phyloP scores from a whole-genome alignment of 1,284 basidiomycete genomes.

The Cystobasidium pallidum region DNA sequence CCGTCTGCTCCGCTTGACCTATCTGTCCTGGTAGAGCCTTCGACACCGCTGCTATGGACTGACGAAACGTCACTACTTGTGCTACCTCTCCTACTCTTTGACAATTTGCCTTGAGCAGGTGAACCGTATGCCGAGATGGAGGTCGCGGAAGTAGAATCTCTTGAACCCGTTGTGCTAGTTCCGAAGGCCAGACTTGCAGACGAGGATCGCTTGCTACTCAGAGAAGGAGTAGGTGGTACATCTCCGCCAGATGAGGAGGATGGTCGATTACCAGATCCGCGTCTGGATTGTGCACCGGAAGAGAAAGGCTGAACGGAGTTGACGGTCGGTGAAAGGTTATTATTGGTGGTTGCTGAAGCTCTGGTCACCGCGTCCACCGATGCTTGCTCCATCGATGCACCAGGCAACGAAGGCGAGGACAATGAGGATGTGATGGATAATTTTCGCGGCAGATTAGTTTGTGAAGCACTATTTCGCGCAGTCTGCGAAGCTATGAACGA shows the following conservation, averaged over 20 bases:
- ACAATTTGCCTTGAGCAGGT: slow-evolving; percentile 65
- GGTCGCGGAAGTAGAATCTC: slow-evolving; percentile 80
- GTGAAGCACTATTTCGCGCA: not conserved
- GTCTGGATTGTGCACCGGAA: slow-evolving; percentile 8
- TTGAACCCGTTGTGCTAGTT: slow-evolving; percentile 66
- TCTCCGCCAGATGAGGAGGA: slow-evolving; percentile 18
- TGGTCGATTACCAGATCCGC: slow-evolving; percentile 22
- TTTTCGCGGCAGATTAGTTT: not conserved
- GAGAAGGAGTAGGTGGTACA: slow-evolving; percentile 36
- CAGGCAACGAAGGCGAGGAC: slow-evolving; percentile 3
- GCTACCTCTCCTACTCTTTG: slow-evolving; percentile 67
- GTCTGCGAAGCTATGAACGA: not conserved
- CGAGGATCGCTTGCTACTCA: slow-evolving; percentile 41
- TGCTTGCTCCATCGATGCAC: not conserved
- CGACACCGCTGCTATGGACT: slow-evolving; percentile 66
- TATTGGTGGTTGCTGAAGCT: not conserved
- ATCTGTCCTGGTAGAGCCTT: slow-evolving; percentile 53
- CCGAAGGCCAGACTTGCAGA: slow-evolving; percentile 72
- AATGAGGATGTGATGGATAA: slow-evolving; percentile 2
- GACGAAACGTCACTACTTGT: slow-evolving; percentile 82
- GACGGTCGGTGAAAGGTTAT: not conserved
- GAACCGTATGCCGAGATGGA: slow-evolving; percentile 70
- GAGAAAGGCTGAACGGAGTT: slow-evolving; percentile 6
- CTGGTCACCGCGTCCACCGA: not conserved
- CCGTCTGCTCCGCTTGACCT: slow-evolving; percentile 49